Evolutionary conservation across 2,329 filamentous ascomycete genomes (phyloP), one percentile per base, ranked within the genome.

Genomic region (Claviceps humidiphila): DNA sequence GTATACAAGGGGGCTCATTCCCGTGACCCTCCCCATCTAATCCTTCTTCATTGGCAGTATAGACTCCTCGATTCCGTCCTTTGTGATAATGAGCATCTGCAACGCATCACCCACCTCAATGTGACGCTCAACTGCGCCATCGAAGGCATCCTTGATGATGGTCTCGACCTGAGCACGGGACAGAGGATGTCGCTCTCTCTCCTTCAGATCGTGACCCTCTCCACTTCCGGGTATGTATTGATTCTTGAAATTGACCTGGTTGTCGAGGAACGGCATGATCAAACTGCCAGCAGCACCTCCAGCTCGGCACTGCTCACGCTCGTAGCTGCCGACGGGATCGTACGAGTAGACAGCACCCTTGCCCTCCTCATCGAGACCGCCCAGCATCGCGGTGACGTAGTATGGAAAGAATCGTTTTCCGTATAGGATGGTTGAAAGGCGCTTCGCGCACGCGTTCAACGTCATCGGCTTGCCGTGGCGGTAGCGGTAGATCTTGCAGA

Each of bases 231-330:
- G 89, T 52, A 93, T 77, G 67, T 95, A 95, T 75, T 96, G 91
- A 69, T 98, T 98, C 80, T 96, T 98, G 77, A 91, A 91, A 74
- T 97, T 97, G 75, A 98, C 93, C 73, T 98, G 94, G 70, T 98
- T 98, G 71, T 98, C 93, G 64, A 98, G 73, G 77, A 98, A 98
- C 1, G 93, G 93, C 87, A 96, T 98, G 71, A 98, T 98, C 69
- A 98, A 74, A 64, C 87, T 93, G 51, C 89, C 85, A 20, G 90
- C 90, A 14, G 93, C 90, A 62, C 93, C 93, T 43, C 88, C 93
- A 39, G 93, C 90, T 58, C 91, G 83, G 74, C 90, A 96, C 73
- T 95, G 88, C 73, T 98, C 93, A 59, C 93, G 78, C 77, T 98
- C 93, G 72, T 97, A 98, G 67, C 88, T 95, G 60, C 93, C 93